A percentile compares a stretch with the other conserved stretches of the same genome.
Evolutionary conservation across 2,329 filamentous ascomycete genomes (phyloP).

Genomic region (Nemania sp.): DNA sequence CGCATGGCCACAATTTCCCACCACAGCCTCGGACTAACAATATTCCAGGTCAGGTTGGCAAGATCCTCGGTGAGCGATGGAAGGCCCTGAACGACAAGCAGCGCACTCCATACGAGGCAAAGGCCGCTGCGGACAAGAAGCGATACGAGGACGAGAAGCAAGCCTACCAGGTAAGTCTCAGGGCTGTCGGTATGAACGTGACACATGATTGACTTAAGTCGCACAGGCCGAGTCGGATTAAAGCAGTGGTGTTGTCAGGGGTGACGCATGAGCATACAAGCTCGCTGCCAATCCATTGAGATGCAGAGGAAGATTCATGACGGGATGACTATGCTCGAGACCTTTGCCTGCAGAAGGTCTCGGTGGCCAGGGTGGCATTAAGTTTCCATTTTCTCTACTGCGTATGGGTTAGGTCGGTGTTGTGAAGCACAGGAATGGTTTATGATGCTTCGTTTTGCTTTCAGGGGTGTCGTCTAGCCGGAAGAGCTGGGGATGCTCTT

Average conservation of each 20-base stretch:
- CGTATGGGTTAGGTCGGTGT: conserved; percentile 42
- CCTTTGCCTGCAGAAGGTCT: conserved; percentile 31
- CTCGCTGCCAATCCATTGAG: conserved; percentile 17
- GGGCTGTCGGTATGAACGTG: not conserved
- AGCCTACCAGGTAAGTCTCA: conserved; percentile 77
- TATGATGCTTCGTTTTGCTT: conserved; percentile 40
- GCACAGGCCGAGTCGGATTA: conserved; percentile 46
- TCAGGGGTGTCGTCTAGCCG: conserved; percentile 32
- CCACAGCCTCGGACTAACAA: conserved; percentile 24
- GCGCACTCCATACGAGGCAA: conserved; percentile 91
- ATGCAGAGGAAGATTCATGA: conserved; percentile 35
- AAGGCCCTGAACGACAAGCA: conserved; percentile 95
- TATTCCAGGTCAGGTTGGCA: conserved; percentile 83
- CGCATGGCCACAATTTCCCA: not conserved
- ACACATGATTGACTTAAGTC: conserved; percentile 25
- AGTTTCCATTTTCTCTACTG: conserved; percentile 40
- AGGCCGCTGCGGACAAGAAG: conserved; percentile 98
- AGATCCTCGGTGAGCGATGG: conserved; percentile 97
- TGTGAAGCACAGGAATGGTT: conserved; percentile 41
- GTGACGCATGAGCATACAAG: not conserved
- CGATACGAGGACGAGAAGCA: conserved; percentile 98
- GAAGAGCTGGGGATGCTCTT: conserved; percentile 26
- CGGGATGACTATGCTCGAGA: conserved; percentile 36
- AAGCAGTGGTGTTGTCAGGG: not conserved
- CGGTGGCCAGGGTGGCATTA: conserved; percentile 31